Evolutionary conservation across 106 monocot genomes (phyloP).

Genomic region (Ottelia alismoides): DNA sequence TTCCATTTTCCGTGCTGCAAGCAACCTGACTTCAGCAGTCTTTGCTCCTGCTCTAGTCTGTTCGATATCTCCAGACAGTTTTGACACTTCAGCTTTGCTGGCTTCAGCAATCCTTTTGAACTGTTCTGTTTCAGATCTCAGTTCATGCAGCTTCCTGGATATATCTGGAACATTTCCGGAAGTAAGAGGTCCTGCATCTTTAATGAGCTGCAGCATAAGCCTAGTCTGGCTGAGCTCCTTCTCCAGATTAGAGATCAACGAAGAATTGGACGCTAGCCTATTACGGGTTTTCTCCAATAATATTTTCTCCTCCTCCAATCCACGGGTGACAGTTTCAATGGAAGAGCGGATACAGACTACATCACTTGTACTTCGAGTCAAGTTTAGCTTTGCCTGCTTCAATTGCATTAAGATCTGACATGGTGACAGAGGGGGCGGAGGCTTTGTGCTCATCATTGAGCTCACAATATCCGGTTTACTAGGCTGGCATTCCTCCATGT

Average conservation of each 20-base stretch:
- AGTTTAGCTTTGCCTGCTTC: conserved; percentile 67
- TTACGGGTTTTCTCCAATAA: conserved; percentile 38
- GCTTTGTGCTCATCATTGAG: conserved; percentile 4
- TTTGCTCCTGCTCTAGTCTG: conserved; percentile 32
- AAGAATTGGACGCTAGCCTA: conserved; percentile 35
- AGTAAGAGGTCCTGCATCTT: conserved; percentile 11
- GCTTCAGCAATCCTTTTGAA: conserved; percentile 34
- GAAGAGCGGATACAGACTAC: conserved; percentile 37
- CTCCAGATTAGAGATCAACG: conserved; percentile 33
- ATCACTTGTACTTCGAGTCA: conserved; percentile 46
- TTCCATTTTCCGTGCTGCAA: conserved; percentile 78
- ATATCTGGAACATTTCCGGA: conserved; percentile 19
- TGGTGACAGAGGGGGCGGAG: too few species aligned
- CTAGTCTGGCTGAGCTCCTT: conserved; percentile 42
- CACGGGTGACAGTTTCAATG: conserved; percentile 32
- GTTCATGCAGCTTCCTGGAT: conserved; percentile 39
- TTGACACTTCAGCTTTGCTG: conserved; percentile 36
- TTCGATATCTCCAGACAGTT: conserved; percentile 40
- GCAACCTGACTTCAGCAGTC: conserved; percentile 38
- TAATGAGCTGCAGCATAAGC: conserved; percentile 20
- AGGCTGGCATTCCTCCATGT: conserved; percentile 11
- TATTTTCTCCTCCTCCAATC: conserved; percentile 42
- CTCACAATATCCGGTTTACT: conserved; percentile 1
- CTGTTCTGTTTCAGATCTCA: conserved; percentile 50
- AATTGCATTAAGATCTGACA: conserved; percentile 39